phyloP scores from a whole-genome alignment of 805 yeast species.

The Deakozyma indianensis region DNA sequence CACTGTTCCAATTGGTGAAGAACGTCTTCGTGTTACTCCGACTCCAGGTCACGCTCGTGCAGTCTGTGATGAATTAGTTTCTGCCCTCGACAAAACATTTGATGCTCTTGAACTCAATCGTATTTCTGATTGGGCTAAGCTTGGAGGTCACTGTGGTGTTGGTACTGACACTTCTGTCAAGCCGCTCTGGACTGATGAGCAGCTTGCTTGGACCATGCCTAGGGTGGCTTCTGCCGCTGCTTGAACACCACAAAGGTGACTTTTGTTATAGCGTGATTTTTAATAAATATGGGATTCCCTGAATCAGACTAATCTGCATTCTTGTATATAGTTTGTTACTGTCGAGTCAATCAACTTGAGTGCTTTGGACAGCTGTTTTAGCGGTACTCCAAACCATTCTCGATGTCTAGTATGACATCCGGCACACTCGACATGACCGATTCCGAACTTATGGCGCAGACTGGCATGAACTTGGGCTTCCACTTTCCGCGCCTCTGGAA shows the following conservation, averaged over 20 bases:
- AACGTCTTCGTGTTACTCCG: conserved; percentile 94
- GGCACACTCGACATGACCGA: conserved; percentile 16
- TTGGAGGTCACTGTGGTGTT: conserved; percentile 88
- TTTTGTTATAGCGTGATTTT: background rate
- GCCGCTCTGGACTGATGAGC: conserved; percentile 82
- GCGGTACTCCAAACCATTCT: conserved; percentile 17
- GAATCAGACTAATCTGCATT: too few species aligned
- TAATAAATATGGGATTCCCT: background rate
- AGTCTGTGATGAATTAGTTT: conserved; percentile 59
- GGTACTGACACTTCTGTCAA: conserved; percentile 38
- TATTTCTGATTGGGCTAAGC: conserved; percentile 57
- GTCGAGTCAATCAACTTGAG: conserved; percentile 5
- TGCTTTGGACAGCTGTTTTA: conserved; percentile 1
- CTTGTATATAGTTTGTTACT: background rate
- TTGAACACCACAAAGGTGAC: too few species aligned
- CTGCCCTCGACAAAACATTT: conserved; percentile 72
- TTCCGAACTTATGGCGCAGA: conserved; percentile 13
- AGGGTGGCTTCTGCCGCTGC: conserved; percentile 1
- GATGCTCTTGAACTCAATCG: conserved; percentile 59
- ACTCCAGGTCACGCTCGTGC: conserved; percentile 89
- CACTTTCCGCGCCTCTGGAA: conserved; percentile 8
- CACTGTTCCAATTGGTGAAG: conserved; percentile 91
- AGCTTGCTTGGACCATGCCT: conserved; percentile 26
- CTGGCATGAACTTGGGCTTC: conserved; percentile 13
- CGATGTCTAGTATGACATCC: conserved; percentile 15